Base-by-base conservation (phyloP, 805 yeast genomes). In the Candida krabiensis region DNA sequence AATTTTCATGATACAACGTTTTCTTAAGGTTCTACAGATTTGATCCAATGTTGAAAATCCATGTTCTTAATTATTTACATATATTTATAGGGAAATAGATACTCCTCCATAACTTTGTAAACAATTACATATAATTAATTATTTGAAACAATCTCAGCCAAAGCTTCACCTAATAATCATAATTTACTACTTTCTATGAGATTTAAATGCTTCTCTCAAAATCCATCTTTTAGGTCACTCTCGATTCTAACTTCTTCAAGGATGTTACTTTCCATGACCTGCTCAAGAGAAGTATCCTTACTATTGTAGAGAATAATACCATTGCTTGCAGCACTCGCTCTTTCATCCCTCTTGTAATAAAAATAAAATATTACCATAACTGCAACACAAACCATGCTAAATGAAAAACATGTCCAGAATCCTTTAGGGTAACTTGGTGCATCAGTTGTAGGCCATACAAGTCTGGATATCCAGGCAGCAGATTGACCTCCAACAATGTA, bases 391-490 rank as follows among this genome's bases (percentile, higher is more conserved):
- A 50, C 56, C 17, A 63, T 31, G 44, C 66, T 58, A 43, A 64
- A 65, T 3, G 63, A 64, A 8, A 71, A 67, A 53, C 67, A 64
- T 18, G 70, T 70, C 2, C 71, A 58, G 54, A 65, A 79, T 41
- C 83, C 83, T 33, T 71, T 76, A 31, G 63, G 60, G 51, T 63
- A 79, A 28, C 73, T 60, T 21, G 85, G 85, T 3, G 79, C 68
- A 38, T 77, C 80, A 5, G 64, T 70, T 1, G 83, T 79, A 45
- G 70, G 73, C 67, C 44, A 63, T 18, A 44, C 46, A 2, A 64
- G 35, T 24, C 51, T 42, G 21, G 45, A 36, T 11, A 61, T 53
- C 64, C 65, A 61, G 9, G 64, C 66, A 30, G 49, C 41, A 6
- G 68, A 53, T 37, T 50, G 58, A 12, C 51, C 33, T 17, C 82